Evolutionary conservation across 139 green algal genomes (phyloP), one percentile per base, ranked within the genome.

Genomic region (Micractinium conductrix): DNA sequence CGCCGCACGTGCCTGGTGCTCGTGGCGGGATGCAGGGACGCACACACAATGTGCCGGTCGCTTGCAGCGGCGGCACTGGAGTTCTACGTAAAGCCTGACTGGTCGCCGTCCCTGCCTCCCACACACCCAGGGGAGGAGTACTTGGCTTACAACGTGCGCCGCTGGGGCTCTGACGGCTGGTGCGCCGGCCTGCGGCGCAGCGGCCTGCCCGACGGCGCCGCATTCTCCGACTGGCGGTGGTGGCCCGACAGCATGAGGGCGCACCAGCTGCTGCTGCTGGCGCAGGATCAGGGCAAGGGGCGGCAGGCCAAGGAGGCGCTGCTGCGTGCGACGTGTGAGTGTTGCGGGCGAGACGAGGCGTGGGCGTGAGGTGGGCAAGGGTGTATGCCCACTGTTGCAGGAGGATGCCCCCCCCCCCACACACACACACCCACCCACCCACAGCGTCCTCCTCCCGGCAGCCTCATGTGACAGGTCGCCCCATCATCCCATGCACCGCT

Each of bases 251-350:
- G 48, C 24, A 16, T 68, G 5, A 68, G 14, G 74, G 74, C 35
- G 22, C 74, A 81, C 50, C 50, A 68, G 50, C 74, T 81, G 74
- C 50, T 81, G 74, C 74, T 68, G 74, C 74, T 81, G 74, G 74
- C 74, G 9, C 74, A 81, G 50, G 37, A 81, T 24, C 50, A 50
- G 35, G 74, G 74, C 7, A 44, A 53, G 74, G 74, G 74, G 22
- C 50, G 74, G 35, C 22, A 69, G 74, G 55, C 50, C 53, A 81
- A 81, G 50, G 74, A 81, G 48, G 45, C 62, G 50, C 50, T 81
- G 50, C 74, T 81, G 74, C 74, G 38, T 21, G 45, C 45, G 28
- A 78, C 70, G 70, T 78, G 70, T 58, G 70, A 12, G 53, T 21
- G 26, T 14, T 6, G 63, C 8, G 63, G 8, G 10, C 1, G 63